Base-by-base conservation (phyloP, 345 rosid genomes). In the Arabis alpina region DNA sequence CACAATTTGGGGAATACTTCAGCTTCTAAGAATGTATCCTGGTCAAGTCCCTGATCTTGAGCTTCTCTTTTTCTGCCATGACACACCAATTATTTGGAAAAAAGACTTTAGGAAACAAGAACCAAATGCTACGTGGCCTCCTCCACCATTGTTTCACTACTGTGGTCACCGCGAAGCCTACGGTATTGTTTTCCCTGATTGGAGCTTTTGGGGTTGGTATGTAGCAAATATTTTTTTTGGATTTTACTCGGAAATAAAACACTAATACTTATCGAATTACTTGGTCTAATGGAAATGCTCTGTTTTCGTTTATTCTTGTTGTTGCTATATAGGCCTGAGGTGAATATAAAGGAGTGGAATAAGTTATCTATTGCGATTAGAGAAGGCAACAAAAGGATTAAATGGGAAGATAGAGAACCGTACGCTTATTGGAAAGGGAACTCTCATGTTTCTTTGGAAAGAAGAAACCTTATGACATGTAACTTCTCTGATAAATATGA, bases 161-260 rank as follows among this genome's bases (percentile, higher is more conserved):
- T 82, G 88, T 49, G 71, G 82, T 25, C 64, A 82, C 23, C 50
- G 64, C 12, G 51, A 79, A 6, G 43, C 83, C 0, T 64, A 82
- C 28, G 85, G 78, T 61, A 80, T 84, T 41, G 81, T 82, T 14
- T 86, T 86, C 57, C 87, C 86, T 49, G 89, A 87, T 45, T 86
- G 91, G 95, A 76, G 88, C 75, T 88, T 86, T 57, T 86, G 90
- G 95, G 91, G 85, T 25, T 85, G 91, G 95, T 70, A 68, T 10
- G 54, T 55, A 6, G 16, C 19, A 9, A n/a, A n/a, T 2, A 8
- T 44, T 39, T 23, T 14, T 36, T 36, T 36, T 36, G 40, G 40
- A 36, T 3, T 8, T 36, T 36, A 36, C 40, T 36, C 40, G 1
- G 48, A 43, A 13, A 3, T 13, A 43, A 43, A 36, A 45, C 4